Base-by-base conservation (phyloP, 805 yeast genomes). In the Kuraishia piskuri region DNA sequence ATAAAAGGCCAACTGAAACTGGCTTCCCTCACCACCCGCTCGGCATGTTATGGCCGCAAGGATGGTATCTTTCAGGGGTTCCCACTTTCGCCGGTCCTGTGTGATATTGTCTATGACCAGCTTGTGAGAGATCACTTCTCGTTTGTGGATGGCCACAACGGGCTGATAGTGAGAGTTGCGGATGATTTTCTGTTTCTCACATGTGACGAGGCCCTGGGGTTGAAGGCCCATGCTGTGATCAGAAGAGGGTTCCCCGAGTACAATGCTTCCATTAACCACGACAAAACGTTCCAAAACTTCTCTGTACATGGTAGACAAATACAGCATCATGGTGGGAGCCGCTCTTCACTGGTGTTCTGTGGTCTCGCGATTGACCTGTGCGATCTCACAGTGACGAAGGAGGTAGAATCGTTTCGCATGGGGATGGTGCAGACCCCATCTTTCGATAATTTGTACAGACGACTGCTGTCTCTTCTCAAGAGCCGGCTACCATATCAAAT, bases 21-120 rank as follows among this genome's bases (percentile, higher is more conserved):
- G 12, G 75, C 88, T 0, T 68, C 75, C 0, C 67, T 84, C 0
- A 65, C 66, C 24, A 64, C 77, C 2, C 69, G 70, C 3, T 61
- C 65, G 0, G 56, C 59, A 7, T 66, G 71, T 2, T 78, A 73
- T 60, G 61, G 64, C n/a, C 70, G 96, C 54, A 78, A 69, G 47
- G 65, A 70, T 9, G 98, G 98, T 0, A 74, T 92, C 0, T 90
- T 85, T 52, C 98, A 91, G 68, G 98, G 98, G 0, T 79, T 89
- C 7, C 82, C 84, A 1, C 65, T 90, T 3, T 92, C 96, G 54
- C 78, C 87, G 1, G 71, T 83, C 4, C 73, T 91, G 37, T 90
- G 96, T 57, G 88, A 90, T 57, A 57, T 90, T 0, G 77, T 88
- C 0, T 86, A 86, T 60, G 90, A 86, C 60, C 72, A 76, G 1